Conservation (phyloP, 2,329 filamentous ascomycete species). For the Emergomyces pasteurianus region DNA sequence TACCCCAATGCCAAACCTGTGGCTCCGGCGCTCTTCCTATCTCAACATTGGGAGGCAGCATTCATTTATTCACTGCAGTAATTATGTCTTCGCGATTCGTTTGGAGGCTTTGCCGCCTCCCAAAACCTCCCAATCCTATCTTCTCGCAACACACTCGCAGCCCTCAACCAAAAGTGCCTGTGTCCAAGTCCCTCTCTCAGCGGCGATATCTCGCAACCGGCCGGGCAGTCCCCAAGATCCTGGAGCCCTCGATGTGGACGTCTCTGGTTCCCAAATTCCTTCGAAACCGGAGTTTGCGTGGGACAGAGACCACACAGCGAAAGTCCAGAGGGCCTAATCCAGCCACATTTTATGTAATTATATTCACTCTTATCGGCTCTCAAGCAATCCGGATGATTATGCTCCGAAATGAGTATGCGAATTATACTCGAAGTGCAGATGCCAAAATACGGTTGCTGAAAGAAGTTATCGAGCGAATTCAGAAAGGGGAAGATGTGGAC, state of each 20-base stretch:
- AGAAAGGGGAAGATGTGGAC: slow-evolving; percentile 54
- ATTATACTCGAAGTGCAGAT: slow-evolving; percentile 64
- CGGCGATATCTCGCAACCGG: slow-evolving; percentile 16
- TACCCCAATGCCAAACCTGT: neutral
- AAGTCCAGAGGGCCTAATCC: slow-evolving; percentile 63
- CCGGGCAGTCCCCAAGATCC: slow-evolving; percentile 36
- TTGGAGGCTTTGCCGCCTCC: neutral
- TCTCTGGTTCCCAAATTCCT: slow-evolving; percentile 52
- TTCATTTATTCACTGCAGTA: neutral
- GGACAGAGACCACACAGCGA: slow-evolving; percentile 19
- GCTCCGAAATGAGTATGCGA: slow-evolving; percentile 61
- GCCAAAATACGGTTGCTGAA: slow-evolving; percentile 63
- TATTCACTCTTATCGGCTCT: slow-evolving; percentile 79
- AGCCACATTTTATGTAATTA: slow-evolving; percentile 68
- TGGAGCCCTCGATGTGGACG: slow-evolving; percentile 54
- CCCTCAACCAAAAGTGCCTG: neutral
- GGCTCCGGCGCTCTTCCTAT: too few species aligned
- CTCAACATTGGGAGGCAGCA: neutral
- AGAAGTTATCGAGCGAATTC: slow-evolving; percentile 44
- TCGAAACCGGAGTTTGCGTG: slow-evolving; percentile 26
- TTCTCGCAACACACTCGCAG: neutral
- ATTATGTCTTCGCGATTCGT: neutral
- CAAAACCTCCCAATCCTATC: slow-evolving; percentile 9
- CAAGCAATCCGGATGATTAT: slow-evolving; percentile 90
- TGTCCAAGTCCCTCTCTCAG: slow-evolving; percentile 8